Conservation (phyloP, 1,284 basidiomycete genomes). For the Cryptococcus maquisensis region DNA sequence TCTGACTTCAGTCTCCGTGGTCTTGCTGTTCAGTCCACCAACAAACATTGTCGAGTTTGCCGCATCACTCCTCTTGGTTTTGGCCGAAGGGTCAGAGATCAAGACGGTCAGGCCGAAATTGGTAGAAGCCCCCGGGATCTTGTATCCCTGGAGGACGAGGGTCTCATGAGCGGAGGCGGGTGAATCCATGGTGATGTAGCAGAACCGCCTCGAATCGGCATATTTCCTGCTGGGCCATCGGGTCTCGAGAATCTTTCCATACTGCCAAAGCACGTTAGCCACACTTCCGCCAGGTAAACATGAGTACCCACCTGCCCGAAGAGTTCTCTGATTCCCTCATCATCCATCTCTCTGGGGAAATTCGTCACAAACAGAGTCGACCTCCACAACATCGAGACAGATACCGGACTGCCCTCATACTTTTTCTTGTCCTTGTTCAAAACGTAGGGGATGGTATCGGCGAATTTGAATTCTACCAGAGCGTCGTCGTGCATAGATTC, state of each 20-base stretch:
- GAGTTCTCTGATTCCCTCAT: constrained; percentile 66
- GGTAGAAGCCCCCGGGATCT: constrained; percentile 51
- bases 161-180: constrained; percentile 71
- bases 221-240: constrained; percentile 98
- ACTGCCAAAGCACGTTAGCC: constrained; percentile 55
- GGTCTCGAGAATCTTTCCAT: constrained; percentile 85
- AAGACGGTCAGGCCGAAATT: constrained; percentile 67
- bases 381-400: constrained; percentile 84
- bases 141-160: constrained; percentile 68
- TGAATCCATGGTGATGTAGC: constrained; percentile 85
- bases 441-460: constrained; percentile 71
- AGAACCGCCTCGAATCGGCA: constrained; percentile 83
- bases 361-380: constrained; percentile 97
- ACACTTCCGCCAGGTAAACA: neutral
- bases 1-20: constrained; percentile 65
- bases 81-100: constrained; percentile 84
- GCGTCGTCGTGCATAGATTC: constrained; percentile 32
- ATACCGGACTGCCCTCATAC: constrained; percentile 65
- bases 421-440: constrained; percentile 91
- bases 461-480: constrained; percentile 45
- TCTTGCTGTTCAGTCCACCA: constrained; percentile 61
- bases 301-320: constrained; percentile 64
- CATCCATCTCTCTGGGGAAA: constrained; percentile 82
- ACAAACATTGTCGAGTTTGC: constrained; percentile 86
- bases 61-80: constrained; percentile 80